These are phyloP conservation scores for Adansonia rubrostipa DNA, from an alignment of 441 rosid genomes.

Conservation along the genomic window DNA sequence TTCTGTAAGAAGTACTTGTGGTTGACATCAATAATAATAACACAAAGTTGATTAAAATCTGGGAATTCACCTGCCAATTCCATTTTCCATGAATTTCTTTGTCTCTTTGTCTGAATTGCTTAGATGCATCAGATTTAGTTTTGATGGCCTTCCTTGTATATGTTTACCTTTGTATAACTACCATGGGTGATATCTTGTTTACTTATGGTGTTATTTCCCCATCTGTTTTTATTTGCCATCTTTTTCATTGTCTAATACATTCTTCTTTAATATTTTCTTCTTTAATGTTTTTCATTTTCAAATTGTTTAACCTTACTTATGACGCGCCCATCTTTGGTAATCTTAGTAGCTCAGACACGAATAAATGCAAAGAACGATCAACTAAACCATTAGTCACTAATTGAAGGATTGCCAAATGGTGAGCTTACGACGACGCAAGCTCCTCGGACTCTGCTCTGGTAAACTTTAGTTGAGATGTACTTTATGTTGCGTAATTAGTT, in stretches of 20 bases:
- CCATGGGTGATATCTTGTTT: constrained; percentile 7
- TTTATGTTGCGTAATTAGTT: constrained; percentile 22
- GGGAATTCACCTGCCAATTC: neutral
- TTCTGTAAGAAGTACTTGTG: neutral
- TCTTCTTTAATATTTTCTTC: constrained; percentile 13
- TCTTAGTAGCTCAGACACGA: constrained; percentile 31
- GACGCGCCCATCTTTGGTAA: constrained; percentile 20
- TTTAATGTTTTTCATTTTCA: neutral
- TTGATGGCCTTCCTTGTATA: constrained; percentile 4
- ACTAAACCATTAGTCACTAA: constrained; percentile 26
- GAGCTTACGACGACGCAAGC: constrained; percentile 92
- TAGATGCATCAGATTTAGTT: neutral
- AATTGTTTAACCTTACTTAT: constrained; percentile 4
- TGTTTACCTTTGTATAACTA: neutral
- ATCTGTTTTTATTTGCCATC: neutral
- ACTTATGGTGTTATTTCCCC: neutral
- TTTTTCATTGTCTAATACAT: constrained; percentile 14
- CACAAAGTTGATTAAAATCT: neutral
- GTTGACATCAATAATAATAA: neutral
- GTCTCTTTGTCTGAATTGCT: constrained; percentile 1
- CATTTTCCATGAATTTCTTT: neutral
- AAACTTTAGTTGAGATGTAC: constrained; percentile 34
- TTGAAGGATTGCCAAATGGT: constrained; percentile 61
- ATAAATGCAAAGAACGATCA: constrained; percentile 31
- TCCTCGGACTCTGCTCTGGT: constrained; percentile 93